phyloP scores from a whole-genome alignment of 257 asterid species.

The Nicotiana sylvestris region DNA sequence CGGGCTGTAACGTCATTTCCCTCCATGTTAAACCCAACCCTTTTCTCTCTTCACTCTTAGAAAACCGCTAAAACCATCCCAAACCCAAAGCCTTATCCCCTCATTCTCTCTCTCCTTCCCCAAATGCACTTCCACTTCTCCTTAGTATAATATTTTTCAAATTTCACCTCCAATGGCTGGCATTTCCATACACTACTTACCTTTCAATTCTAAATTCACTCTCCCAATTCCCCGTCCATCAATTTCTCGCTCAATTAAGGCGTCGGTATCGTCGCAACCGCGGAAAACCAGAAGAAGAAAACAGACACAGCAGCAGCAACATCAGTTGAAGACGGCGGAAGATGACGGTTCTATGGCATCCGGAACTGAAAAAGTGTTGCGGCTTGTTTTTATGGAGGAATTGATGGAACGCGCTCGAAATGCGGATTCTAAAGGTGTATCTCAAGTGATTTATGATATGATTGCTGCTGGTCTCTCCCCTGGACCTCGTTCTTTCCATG shows the following conservation, averaged over 20 bases:
- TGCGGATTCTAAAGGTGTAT: slow-evolving; percentile 65
- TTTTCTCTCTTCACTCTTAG: not conserved
- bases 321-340: slow-evolving; percentile 36
- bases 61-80: not conserved
- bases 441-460: slow-evolving; percentile 92
- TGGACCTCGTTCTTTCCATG: slow-evolving; percentile 95
- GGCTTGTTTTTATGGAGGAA: slow-evolving; percentile 96
- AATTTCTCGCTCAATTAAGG: slow-evolving; percentile 27
- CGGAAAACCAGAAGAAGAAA: slow-evolving; percentile 63
- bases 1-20: slow-evolving; percentile 4
- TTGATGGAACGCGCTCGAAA: slow-evolving; percentile 71
- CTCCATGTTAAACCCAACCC: not conserved
- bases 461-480: slow-evolving; percentile 94
- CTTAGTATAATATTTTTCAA: not conserved
- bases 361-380: slow-evolving; percentile 73
- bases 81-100: slow-evolving; percentile 12
- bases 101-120: not conserved
- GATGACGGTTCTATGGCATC: slow-evolving; percentile 40
- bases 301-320: slow-evolving; percentile 32
- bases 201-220: slow-evolving; percentile 28
- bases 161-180: slow-evolving; percentile 9
- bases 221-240: not conserved
- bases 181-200: slow-evolving; percentile 13
- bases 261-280: slow-evolving; percentile 50
- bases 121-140: slow-evolving; percentile 5